These are phyloP conservation scores for Gigaspora rosea DNA, from an alignment of 192 early-diverging fungal species.

Conservation along the genomic window DNA sequence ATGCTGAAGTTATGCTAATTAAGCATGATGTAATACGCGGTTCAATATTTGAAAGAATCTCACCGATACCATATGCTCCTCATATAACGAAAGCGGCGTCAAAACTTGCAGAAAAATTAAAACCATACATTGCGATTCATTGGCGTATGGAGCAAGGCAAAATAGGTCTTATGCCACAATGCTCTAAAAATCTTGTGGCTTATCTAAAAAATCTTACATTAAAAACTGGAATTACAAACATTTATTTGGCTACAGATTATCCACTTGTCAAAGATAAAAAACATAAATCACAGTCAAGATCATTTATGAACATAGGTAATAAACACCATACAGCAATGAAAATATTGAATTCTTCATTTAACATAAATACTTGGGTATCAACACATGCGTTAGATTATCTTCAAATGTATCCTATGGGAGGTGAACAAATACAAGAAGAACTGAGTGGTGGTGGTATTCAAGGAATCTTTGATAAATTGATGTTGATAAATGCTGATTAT, in stretches of 20 bases:
- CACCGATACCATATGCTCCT: background rate
- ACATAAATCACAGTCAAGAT: constrained; percentile 16
- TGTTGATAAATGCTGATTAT: background rate
- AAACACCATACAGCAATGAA: constrained; percentile 40
- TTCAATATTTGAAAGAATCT: background rate
- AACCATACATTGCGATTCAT: constrained; percentile 41
- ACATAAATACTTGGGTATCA: too few relatives aligned
- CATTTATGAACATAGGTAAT: background rate
- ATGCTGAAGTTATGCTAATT: background rate
- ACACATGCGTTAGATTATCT: too few relatives aligned
- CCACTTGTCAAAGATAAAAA: constrained; percentile 32
- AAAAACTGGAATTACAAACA: constrained; percentile 15
- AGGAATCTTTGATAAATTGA: background rate
- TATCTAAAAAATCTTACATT: constrained; percentile 9
- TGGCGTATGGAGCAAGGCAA: constrained; percentile 39
- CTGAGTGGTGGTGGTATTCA: too few relatives aligned
- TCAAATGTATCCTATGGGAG: too few relatives aligned
- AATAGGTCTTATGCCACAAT: constrained; percentile 25
- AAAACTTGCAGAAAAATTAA: background rate
- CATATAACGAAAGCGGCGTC: too few relatives aligned
- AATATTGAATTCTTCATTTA: constrained; percentile 18
- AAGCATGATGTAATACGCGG: background rate
- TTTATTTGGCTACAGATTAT: constrained; percentile 43
- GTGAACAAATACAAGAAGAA: too few relatives aligned
- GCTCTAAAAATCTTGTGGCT: constrained; percentile 29